These are phyloP conservation scores for Phytophthora gonapodyides DNA, from an alignment of 352 stramenopile genomes.

Conservation along the genomic window DNA sequence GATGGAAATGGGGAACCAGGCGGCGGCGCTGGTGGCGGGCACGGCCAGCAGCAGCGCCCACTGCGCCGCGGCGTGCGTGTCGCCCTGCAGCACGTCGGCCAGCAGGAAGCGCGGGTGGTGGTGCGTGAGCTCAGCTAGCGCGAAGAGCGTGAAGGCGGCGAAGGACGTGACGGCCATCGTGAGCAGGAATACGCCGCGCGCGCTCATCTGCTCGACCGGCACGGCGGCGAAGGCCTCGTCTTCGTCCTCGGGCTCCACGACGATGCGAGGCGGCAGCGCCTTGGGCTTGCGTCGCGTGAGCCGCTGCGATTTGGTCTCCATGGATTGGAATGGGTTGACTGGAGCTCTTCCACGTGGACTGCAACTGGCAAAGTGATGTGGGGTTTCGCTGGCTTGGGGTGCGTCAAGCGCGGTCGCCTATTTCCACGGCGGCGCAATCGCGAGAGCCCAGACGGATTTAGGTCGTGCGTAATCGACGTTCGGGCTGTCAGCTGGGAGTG, in stretches of 20 bases:
- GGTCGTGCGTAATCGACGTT: conserved; percentile 19
- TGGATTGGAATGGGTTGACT: neutral
- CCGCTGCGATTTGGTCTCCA: conserved; percentile 6
- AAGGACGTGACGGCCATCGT: conserved; percentile 60
- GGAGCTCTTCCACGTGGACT: neutral
- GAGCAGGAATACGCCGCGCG: conserved; percentile 60
- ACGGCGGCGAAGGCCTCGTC: conserved; percentile 31
- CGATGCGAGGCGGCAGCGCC: conserved; percentile 12
- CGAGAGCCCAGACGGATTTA: neutral
- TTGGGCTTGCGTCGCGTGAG: conserved; percentile 28
- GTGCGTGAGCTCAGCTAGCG: conserved; percentile 55
- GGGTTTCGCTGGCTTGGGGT: conserved; percentile 13
- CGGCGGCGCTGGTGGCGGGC: conserved; percentile 60
- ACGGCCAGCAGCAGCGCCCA: conserved; percentile 53
- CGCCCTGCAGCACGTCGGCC: conserved; percentile 34
- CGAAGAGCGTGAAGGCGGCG: conserved; percentile 66
- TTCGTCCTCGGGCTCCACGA: conserved; percentile 27
- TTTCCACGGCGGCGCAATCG: conserved; percentile 18
- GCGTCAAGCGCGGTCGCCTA: neutral
- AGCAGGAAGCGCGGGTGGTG: conserved; percentile 47
- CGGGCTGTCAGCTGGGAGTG: conserved; percentile 1
- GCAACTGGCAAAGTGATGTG: conserved; percentile 25
- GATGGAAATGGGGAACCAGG: conserved; percentile 64
- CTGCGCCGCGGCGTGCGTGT: conserved; percentile 45
- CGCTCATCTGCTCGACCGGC: conserved; percentile 45